Evolutionary conservation across 2,329 filamentous ascomycete species (phyloP), one percentile per base, ranked within the genome.

Genomic region (Alternaria brassicicola): DNA sequence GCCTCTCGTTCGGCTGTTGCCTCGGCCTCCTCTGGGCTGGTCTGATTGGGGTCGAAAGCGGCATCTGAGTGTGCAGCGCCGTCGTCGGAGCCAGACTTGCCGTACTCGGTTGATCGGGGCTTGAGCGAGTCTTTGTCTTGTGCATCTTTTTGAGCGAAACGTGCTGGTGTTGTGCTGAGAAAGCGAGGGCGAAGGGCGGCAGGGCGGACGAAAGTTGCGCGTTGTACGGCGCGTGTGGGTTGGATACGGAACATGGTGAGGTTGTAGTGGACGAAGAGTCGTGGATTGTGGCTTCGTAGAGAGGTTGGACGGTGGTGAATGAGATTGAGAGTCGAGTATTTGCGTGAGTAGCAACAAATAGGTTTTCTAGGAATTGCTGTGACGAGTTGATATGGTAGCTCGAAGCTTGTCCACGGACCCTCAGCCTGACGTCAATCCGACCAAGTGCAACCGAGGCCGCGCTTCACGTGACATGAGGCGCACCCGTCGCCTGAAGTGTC

Each of bases 31-130:
- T 92, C 88, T 0, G 92, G 92, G 19, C 82, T 79, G 25, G 90
- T 93, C 73, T 85, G 86, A 54, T 82, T 77, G 0, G 88, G 86
- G 72, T 92, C 84, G 76, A 91, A 96, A 1, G 92, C 89, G 0
- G 88, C 84, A 39, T 88, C 82, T 3, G 80, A 74, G 55, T 84
- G 80, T 28, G 83, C 79, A 0, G 88, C 83, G 12, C 79, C 78
- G 41, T 88, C 80, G 64, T 88, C 91, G 0, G 85, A 86, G 3
- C 86, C 89, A 48, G 86, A 87, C 71, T 89, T 86, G 56, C 86
- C 86, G 77, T 88, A 86, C 73, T 96, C 91, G 52, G 84, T 86
- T 2, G 84, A 78, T 31, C 85, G 82, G 0, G 89, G 87, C 57
- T 89, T 85, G 31, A 96, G 82, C 3, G 83, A 82, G 62, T 89